A percentile compares a stretch with the other conserved stretches of the same genome.
These are phyloP conservation scores for Rhizomucor pusillus DNA, from an alignment of 371 early-diverging fungal species.

Conservation along the genomic window DNA sequence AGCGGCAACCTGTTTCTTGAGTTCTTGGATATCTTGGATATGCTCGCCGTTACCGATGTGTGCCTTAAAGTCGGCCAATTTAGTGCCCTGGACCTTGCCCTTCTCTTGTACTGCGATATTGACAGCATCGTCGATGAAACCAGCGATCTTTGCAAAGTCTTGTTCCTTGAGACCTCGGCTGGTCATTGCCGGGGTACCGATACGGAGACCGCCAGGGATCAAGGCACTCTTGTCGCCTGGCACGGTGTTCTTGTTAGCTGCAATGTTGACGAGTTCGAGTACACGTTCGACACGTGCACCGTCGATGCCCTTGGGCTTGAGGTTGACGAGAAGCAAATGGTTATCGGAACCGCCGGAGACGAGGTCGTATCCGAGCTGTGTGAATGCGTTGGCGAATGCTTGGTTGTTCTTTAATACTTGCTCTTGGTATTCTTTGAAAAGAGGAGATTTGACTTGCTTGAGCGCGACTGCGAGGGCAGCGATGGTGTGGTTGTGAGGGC, in stretches of 20 bases:
- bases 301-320: constrained; percentile 81
- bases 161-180: constrained; percentile 86
- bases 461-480: constrained; percentile 96
- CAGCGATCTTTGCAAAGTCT: constrained; percentile 86
- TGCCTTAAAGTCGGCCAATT: constrained; percentile 75
- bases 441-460: constrained; percentile 80
- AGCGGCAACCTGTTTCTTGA: constrained; percentile 64
- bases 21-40: constrained; percentile 49
- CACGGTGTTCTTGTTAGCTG: constrained; percentile 99
- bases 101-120: constrained; percentile 63
- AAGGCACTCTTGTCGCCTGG: constrained; percentile 96
- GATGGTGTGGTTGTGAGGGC: constrained; percentile 99
- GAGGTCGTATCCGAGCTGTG: constrained; percentile 74
- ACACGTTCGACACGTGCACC: constrained; percentile 95
- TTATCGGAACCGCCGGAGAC: constrained; percentile 96
- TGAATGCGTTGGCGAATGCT: constrained; percentile 81
- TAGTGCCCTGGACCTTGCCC: constrained; percentile 53
- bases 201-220: constrained; percentile 94
- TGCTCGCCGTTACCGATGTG: constrained; percentile 49
- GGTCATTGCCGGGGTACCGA: constrained; percentile 97
- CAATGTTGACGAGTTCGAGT: constrained; percentile 92
- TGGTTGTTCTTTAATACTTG: constrained; percentile 90
- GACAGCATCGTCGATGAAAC: constrained; percentile 85
- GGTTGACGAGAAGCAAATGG: constrained; percentile 88
- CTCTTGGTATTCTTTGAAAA: constrained; percentile 89